phyloP scores from a whole-genome alignment of 345 rosid species.

The Boechera stricta region DNA sequence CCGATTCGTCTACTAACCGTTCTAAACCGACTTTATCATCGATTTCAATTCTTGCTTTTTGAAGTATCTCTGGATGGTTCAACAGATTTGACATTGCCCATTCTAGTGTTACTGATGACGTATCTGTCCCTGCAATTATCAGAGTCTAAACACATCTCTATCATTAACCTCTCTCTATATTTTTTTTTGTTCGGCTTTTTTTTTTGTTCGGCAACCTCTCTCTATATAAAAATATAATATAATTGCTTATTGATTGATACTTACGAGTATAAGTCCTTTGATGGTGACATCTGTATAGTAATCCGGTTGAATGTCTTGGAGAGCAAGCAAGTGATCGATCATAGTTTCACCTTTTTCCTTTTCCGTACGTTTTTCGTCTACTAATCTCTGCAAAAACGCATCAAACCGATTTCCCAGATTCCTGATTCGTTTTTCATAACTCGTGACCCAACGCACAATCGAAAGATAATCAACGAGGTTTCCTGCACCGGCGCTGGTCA shows the following conservation, averaged over 20 bases:
- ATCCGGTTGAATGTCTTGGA: slow-evolving; percentile 55
- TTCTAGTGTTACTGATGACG: slow-evolving; percentile 58
- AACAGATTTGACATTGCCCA: slow-evolving; percentile 61
- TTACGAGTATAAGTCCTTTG: slow-evolving; percentile 53
- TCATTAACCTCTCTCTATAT: neutral
- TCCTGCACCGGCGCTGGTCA: slow-evolving; percentile 36
- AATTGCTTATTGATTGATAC: neutral
- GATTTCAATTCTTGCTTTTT: slow-evolving; percentile 48
- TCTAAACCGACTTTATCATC: slow-evolving; percentile 48
- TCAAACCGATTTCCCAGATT: slow-evolving; percentile 43
- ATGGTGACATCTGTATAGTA: slow-evolving; percentile 54
- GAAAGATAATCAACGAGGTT: slow-evolving; percentile 55
- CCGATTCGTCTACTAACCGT: slow-evolving; percentile 50
- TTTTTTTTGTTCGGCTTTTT: no score
- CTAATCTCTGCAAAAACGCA: slow-evolving; percentile 48
- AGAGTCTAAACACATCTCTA: slow-evolving; percentile 38
- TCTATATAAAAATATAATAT: neutral
- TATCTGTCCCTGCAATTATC: slow-evolving; percentile 56
- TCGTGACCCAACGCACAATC: slow-evolving; percentile 48
- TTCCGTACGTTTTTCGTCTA: slow-evolving; percentile 51
- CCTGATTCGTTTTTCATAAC: slow-evolving; percentile 41
- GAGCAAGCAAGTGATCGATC: slow-evolving; percentile 58
- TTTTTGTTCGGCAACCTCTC: neutral
- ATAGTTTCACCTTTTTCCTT: slow-evolving; percentile 43
- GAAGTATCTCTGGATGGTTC: slow-evolving; percentile 47